Evolutionary conservation across 2,329 filamentous ascomycete genomes (phyloP).

Genomic region (Phialocephala sp.): DNA sequence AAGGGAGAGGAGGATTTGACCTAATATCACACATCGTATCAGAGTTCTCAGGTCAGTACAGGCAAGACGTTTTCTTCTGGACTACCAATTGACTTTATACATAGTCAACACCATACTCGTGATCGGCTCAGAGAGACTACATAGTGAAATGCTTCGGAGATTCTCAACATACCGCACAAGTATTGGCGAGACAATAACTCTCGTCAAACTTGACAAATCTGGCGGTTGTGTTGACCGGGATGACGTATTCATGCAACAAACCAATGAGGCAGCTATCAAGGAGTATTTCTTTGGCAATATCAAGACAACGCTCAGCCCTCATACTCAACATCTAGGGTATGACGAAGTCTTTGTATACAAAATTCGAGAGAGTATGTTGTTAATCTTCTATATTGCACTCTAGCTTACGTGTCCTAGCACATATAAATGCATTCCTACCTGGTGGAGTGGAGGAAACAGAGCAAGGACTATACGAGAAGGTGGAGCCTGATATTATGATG

Average conservation of each 20-base stretch:
- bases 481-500: conserved; percentile 70
- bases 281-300: conserved; percentile 93
- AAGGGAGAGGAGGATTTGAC: conserved; percentile 72
- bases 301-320: conserved; percentile 79
- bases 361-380: conserved; percentile 61
- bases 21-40: conserved; percentile 80
- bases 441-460: conserved; percentile 41
- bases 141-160: conserved; percentile 73
- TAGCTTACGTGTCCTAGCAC: conserved; percentile 33
- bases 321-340: conserved; percentile 85
- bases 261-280: conserved; percentile 78
- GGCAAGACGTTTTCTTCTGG: conserved; percentile 3
- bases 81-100: conserved; percentile 17
- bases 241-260: conserved; percentile 72
- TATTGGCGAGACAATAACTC: conserved; percentile 70
- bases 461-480: conserved; percentile 60
- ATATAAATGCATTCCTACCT: conserved; percentile 42
- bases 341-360: conserved; percentile 75
- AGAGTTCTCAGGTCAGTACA: conserved; percentile 63
- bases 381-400: background rate
- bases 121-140: conserved; percentile 78
- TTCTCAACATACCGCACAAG: conserved; percentile 64
- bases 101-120: conserved; percentile 80
- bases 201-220: conserved; percentile 83
- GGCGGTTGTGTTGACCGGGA: conserved; percentile 83